Percentiles rank a stretch among this genome's conserved stretches.
phyloP scores from a whole-genome alignment of 1,139 yeast genomes.

The Hyphopichia buzzinii region DNA sequence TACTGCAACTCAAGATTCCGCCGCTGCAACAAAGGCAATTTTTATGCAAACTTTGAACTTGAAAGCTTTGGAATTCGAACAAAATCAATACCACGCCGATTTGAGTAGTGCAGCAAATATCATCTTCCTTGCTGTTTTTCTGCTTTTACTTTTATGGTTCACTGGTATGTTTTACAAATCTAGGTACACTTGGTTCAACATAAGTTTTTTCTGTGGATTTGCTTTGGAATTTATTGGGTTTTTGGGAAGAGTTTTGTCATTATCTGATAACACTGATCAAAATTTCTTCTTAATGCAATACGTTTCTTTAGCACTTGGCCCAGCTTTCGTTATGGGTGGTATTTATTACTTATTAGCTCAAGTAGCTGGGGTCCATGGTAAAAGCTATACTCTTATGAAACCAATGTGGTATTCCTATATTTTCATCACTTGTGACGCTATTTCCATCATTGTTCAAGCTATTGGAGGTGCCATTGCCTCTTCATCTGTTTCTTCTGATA shows the following conservation, averaged over 20 bases:
- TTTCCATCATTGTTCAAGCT: conserved; percentile 74
- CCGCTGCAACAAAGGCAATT: conserved; percentile 30
- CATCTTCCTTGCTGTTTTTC: conserved; percentile 21
- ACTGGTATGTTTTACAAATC: conserved; percentile 30
- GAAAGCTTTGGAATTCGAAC: conserved; percentile 17
- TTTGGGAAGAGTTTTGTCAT: conserved; percentile 52
- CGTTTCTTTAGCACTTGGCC: conserved; percentile 72
- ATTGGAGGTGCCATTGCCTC: conserved; percentile 82
- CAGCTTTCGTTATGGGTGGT: conserved; percentile 89
- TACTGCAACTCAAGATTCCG: conserved; percentile 23
- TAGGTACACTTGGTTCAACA: conserved; percentile 73
- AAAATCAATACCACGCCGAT: conserved; percentile 36
- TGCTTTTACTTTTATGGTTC: conserved; percentile 17
- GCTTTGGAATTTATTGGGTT: conserved; percentile 72
- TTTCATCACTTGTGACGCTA: conserved; percentile 63
- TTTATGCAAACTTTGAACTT: conserved; percentile 32
- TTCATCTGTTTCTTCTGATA: conserved; percentile 38
- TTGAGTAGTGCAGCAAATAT: conserved; percentile 24
- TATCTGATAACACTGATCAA: conserved; percentile 36
- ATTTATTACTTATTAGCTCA: conserved; percentile 76
- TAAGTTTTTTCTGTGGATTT: conserved; percentile 58
- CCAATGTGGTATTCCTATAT: conserved; percentile 77
- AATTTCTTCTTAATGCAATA: conserved; percentile 62
- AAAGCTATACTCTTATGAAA: conserved; percentile 54
- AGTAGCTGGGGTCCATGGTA: conserved; percentile 67